These are phyloP conservation scores for Pythium angustatum DNA, from an alignment of 352 stramenopile genomes.

Conservation along the genomic window DNA sequence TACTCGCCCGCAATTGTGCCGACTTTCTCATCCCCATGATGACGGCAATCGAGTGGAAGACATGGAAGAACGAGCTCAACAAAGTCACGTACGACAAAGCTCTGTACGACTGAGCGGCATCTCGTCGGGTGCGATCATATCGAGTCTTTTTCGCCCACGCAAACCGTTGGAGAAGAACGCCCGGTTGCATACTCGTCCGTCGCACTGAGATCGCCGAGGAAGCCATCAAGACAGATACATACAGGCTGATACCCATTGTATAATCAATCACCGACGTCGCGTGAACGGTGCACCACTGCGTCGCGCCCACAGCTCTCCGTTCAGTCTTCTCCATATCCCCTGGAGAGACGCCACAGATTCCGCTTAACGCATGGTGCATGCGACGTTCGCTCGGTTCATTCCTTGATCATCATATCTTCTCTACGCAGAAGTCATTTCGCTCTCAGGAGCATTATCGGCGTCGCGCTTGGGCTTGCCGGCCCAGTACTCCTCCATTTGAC, in stretches of 20 bases:
- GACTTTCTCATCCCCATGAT: conserved; percentile 83
- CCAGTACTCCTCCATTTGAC: conserved; percentile 91
- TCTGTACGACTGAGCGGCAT: conserved; percentile 63
- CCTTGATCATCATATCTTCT: conserved; percentile 8
- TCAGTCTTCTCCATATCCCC: not conserved
- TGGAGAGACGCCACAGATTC: not conserved
- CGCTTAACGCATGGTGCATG: not conserved
- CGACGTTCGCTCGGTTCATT: not conserved
- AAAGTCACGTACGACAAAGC: conserved; percentile 76
- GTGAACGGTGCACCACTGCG: not conserved
- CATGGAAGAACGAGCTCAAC: conserved; percentile 80
- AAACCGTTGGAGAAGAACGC: conserved; percentile 8
- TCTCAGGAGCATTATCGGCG: conserved; percentile 6
- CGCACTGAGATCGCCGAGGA: conserved; percentile 7
- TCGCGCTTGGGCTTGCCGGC: conserved; percentile 67
- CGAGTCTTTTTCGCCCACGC: not conserved
- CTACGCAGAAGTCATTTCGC: conserved; percentile 20
- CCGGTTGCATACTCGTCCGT: not conserved
- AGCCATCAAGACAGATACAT: conserved; percentile 30
- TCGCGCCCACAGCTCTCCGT: not conserved
- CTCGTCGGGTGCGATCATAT: not conserved
- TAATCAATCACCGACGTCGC: conserved; percentile 31
- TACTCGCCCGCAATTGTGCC: conserved; percentile 73
- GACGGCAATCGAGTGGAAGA: conserved; percentile 81
- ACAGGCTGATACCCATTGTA: conserved; percentile 32